phyloP scores from a whole-genome alignment of 2,329 filamentous ascomycete species.

The Rasamsonia emersonii region DNA sequence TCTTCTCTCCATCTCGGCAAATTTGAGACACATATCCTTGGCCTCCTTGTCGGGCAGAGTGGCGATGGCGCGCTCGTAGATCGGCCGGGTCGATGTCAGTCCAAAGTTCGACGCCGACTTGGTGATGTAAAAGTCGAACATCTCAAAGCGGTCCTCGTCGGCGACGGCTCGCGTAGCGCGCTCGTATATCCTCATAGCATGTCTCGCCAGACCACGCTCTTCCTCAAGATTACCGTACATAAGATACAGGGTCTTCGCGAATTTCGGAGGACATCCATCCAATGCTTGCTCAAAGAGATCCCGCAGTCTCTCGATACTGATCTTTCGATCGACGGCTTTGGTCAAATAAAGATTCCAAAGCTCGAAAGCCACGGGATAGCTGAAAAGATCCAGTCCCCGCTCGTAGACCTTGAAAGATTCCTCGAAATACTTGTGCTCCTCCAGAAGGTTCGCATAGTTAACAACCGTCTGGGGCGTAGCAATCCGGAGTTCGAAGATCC shows the following conservation, averaged over 20 bases:
- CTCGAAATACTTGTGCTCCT: slow-evolving; percentile 91
- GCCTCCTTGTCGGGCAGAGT: slow-evolving; percentile 89
- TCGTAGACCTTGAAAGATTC: slow-evolving; percentile 98
- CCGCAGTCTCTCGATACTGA: slow-evolving; percentile 84
- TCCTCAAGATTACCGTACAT: slow-evolving; percentile 99
- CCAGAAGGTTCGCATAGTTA: slow-evolving; percentile 92
- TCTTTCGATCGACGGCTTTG: slow-evolving; percentile 93
- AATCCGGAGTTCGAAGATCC: slow-evolving; percentile 96
- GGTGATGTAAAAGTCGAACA: slow-evolving; percentile 99
- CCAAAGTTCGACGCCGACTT: slow-evolving; percentile 98
- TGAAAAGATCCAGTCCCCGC: slow-evolving; percentile 93
- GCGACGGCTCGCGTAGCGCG: slow-evolving; percentile 88
- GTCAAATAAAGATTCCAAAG: slow-evolving; percentile 97
- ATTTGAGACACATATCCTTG: slow-evolving; percentile 97
- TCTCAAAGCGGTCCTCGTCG: slow-evolving; percentile 88
- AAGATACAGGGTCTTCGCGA: slow-evolving; percentile 89
- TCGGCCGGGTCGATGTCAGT: slow-evolving; percentile 83
- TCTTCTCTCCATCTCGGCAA: slow-evolving; percentile 90
- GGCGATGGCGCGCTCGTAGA: slow-evolving; percentile 92
- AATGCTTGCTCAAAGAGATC: slow-evolving; percentile 97
- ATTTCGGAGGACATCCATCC: slow-evolving; percentile 88
- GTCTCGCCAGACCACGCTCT: slow-evolving; percentile 83
- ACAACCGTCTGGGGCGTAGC: slow-evolving; percentile 97
- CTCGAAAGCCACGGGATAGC: slow-evolving; percentile 95
- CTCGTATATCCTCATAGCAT: slow-evolving; percentile 99